Evolutionary conservation across 106 monocot genomes (phyloP), one percentile per base, ranked within the genome.

Genomic region (Platanthera zijinensis): DNA sequence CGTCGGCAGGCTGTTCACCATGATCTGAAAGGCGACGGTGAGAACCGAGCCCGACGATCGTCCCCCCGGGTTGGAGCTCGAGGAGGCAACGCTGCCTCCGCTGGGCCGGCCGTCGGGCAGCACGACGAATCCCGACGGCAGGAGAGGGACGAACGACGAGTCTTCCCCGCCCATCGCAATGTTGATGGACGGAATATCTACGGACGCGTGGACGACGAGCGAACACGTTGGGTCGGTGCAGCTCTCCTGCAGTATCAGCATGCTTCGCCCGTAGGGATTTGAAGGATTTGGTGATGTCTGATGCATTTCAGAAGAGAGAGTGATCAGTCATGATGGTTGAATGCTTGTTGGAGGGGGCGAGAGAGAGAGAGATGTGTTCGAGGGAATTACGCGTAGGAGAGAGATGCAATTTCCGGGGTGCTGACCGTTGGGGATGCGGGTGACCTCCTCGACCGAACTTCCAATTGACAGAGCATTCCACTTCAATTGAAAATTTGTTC

Each of bases 171-270:
- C 91, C 91, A 97, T 91, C 5, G 87, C 89, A 6, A 87, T 74
- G 82, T 97, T 89, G 7, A 89, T 84, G 32, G 87, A 81, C 5
- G 77, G 84, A 1, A 89, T 66, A 68, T 97, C 94, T 30, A 97
- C 69, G 1, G 96, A 91, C 2, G 93, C 77, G 54, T 97, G 93
- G 10, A 97, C 89, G 8, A 97, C 89, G 59, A 93, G 53, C 0
- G 96, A 89, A 2, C 87, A 89, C 6, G 86, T 91, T 18, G 85
- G 59, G 18, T 93, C 96, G 3, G 89, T 93, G 87, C 89, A 93
- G 82, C 93, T 91, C 86, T 97, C 96, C 75, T 97, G 96, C 17
- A 97, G 83, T 57, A 97, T 90, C 52, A 97, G 78, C 92, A 88
- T 90, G 82, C 79, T 88, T 76, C 84, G 90, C 77, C 88, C 84